Evolutionary conservation across 148 eudicot species (phyloP), one percentile per base, ranked within the genome.

Genomic region (Drosera capensis): DNA sequence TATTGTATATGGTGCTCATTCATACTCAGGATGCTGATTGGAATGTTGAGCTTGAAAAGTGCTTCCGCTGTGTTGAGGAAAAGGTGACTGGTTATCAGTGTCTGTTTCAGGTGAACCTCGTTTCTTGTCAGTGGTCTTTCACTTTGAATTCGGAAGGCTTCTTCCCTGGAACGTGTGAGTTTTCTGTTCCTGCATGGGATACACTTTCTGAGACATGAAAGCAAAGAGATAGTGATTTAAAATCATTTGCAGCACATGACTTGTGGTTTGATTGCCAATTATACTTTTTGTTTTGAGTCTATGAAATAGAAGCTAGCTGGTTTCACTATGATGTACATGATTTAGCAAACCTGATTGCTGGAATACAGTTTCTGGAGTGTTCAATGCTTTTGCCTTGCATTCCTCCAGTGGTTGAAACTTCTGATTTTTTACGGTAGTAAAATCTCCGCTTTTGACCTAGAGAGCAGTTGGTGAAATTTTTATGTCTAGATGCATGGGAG

Each of bases 21-120:
- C 18, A 51, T 72, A 42, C 74, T 68, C 34, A 80, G 72, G 42
- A 76, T 47, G 23, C 71, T 67, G 17, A 65, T 35, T 0, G 95
- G 88, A 57, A 84, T 73, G 52, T 78, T 70, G 29, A 84, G 80
- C 62, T 73, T 80, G 71, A 84, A 85, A 50, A 90, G 71, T 14
- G 80, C 86, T 34, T 85, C 85, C 51, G 95, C 93, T 50, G 88
- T 78, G 71, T 69, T 80, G 11, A 90, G 70, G 42, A 90, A 73
- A 9, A 69, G 39, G 48, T 74, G 82, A 28, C 85, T 76, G 47
- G 64, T 71, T 45, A 81, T 77, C 48, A 78, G 68, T 57, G 45
- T 70, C 62, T 71, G 72, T 64, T 90, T 90, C 62, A 85, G 70
- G 52, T 63, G 60, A 45, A 68, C 55, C 59, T 90, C 88, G 1